Conservation (phyloP, 2,329 filamentous ascomycete species). For the Neurospora crassa region DNA sequence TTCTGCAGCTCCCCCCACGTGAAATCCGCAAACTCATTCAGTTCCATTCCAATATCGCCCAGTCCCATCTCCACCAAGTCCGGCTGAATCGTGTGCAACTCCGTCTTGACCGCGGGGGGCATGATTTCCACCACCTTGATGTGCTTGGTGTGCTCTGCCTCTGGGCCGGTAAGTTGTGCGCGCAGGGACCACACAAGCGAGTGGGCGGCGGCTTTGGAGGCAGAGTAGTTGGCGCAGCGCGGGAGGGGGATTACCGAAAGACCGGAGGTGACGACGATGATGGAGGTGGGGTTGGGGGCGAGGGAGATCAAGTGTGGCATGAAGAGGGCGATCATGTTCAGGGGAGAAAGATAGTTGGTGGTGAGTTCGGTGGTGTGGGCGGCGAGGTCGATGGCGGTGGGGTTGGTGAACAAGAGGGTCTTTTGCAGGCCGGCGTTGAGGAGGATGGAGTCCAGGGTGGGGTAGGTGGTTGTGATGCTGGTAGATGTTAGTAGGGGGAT, state of each 20-base stretch:
- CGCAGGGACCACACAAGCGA: conserved; percentile 21
- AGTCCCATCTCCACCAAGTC: conserved; percentile 25
- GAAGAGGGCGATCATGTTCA: conserved; percentile 13
- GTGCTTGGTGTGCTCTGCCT: conserved; percentile 26
- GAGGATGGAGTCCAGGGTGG: conserved; percentile 45
- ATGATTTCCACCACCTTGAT: conserved; percentile 37
- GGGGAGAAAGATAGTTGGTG: conserved; percentile 17
- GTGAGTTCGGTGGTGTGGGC: conserved; percentile 22
- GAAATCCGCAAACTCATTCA: conserved; percentile 27
- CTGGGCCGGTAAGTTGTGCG: conserved; percentile 29
- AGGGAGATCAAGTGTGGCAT: conserved; percentile 23
- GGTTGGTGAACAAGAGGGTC: conserved; percentile 34
- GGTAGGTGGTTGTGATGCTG: conserved; percentile 29
- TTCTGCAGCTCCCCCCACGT: conserved; percentile 36
- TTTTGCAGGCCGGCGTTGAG: conserved; percentile 49
- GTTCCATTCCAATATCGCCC: conserved; percentile 20
- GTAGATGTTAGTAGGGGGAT: not conserved
- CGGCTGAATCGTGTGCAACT: conserved; percentile 35
- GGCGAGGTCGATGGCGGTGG: conserved; percentile 25
- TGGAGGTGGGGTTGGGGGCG: conserved; percentile 14
- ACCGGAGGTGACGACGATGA: conserved; percentile 16
- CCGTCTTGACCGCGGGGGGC: conserved; percentile 36
- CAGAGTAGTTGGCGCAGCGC: conserved; percentile 39
- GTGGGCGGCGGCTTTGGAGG: conserved; percentile 44
- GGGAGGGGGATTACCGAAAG: conserved; percentile 37